Evolutionary conservation across 805 yeast genomes (phyloP).

Genomic region (Wickerhamomyces chambardii): DNA sequence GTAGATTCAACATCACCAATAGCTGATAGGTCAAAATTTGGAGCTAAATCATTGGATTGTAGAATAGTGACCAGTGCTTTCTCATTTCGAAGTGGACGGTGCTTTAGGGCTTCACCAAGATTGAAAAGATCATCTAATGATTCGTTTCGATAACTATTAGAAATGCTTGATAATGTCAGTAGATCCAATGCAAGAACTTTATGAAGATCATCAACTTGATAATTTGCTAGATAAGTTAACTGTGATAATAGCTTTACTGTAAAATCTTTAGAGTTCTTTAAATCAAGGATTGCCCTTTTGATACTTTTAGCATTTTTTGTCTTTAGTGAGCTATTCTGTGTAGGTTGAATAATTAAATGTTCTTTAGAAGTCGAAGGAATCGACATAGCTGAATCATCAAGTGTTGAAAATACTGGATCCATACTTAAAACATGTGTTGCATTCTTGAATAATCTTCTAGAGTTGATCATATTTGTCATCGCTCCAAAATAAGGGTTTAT

Average conservation of each 20-base stretch:
- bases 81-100: slow-evolving; percentile 18
- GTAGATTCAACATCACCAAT: slow-evolving; percentile 8
- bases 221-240: slow-evolving; percentile 15
- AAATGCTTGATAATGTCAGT: slow-evolving; percentile 17
- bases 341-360: neutral
- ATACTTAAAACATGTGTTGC: slow-evolving; percentile 22
- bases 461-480: slow-evolving; percentile 19
- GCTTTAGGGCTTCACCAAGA: slow-evolving; percentile 18
- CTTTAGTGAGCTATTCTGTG: slow-evolving; percentile 5
- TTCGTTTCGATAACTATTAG: slow-evolving; percentile 10
- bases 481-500: slow-evolving; percentile 13
- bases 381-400: slow-evolving; percentile 41
- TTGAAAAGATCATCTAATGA: slow-evolving; percentile 12
- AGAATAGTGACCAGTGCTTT: slow-evolving; percentile 11
- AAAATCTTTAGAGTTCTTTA: slow-evolving; percentile 14
- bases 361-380: slow-evolving; percentile 25
- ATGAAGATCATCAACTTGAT: slow-evolving; percentile 16
- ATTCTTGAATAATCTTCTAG: slow-evolving; percentile 19
- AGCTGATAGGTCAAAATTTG: slow-evolving; percentile 7
- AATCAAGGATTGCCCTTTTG: slow-evolving; percentile 12
- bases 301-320: slow-evolving; percentile 13
- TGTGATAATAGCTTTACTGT: slow-evolving; percentile 9
- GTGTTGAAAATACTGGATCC: slow-evolving; percentile 40
- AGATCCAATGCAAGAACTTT: slow-evolving; percentile 13
- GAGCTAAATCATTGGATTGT: slow-evolving; percentile 4